phyloP scores from a whole-genome alignment of 257 asterid genomes.

The Rauvolfia tetraphylla region DNA sequence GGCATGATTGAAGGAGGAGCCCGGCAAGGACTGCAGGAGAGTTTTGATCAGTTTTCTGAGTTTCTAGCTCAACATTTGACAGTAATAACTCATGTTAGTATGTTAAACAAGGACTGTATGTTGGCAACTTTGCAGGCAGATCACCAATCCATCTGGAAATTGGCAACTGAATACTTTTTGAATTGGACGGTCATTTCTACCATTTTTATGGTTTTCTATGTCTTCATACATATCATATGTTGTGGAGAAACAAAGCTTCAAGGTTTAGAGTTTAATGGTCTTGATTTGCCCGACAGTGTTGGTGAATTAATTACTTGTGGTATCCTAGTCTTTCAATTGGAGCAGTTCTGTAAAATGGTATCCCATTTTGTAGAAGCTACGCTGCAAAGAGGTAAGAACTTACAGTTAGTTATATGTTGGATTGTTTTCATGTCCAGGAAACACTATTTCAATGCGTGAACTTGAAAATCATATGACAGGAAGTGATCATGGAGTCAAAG shows the following conservation, averaged over 20 bases:
- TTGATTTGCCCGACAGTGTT: conserved; percentile 83
- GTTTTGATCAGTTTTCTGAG: conserved; percentile 56
- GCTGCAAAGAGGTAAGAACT: conserved; percentile 55
- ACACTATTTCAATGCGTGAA: neutral
- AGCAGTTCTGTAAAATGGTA: conserved; percentile 64
- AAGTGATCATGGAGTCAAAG: conserved; percentile 79
- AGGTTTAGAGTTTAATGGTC: conserved; percentile 69
- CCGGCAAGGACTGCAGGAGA: conserved; percentile 76
- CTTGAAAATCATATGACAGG: conserved; percentile 36
- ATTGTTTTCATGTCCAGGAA: neutral
- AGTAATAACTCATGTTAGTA: conserved; percentile 32
- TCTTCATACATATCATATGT: conserved; percentile 53
- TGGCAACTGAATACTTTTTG: conserved; percentile 55
- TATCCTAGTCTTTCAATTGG: conserved; percentile 54
- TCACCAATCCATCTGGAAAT: conserved; percentile 48
- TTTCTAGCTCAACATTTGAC: conserved; percentile 45
- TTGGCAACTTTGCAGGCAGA: conserved; percentile 50
- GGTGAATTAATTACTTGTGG: conserved; percentile 73
- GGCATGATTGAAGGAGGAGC: conserved; percentile 78
- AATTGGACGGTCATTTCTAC: conserved; percentile 62
- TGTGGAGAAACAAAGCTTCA: conserved; percentile 39
- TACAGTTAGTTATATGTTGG: neutral
- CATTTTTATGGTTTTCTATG: conserved; percentile 45
- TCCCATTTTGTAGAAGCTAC: conserved; percentile 74
- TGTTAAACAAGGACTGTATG: conserved; percentile 47